phyloP scores from a whole-genome alignment of 2,329 filamentous ascomycete species.

The Metarhizium anisopliae region DNA sequence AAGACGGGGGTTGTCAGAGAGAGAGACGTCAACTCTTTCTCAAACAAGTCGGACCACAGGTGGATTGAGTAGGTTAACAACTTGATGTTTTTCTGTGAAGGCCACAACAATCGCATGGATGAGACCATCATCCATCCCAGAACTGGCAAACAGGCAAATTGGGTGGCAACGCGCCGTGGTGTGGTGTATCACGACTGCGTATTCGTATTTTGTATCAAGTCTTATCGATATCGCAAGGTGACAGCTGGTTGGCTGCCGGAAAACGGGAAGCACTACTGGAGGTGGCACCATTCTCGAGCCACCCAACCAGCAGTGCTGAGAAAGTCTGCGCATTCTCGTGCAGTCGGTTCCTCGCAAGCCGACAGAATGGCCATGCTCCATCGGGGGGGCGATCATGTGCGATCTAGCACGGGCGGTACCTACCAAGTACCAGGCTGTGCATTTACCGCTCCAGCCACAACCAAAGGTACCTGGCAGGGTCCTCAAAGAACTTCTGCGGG shows the following conservation, averaged over 20 bases:
- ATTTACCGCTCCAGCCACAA: background rate
- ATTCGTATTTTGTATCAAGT: background rate
- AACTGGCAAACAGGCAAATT: background rate
- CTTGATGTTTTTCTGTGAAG: background rate
- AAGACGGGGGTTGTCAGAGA: no score
- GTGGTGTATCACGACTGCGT: background rate
- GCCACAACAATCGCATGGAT: background rate
- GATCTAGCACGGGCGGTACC: background rate
- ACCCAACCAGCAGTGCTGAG: slow-evolving; percentile 4
- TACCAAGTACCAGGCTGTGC: background rate
- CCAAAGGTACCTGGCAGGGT: background rate
- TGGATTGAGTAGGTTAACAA: background rate
- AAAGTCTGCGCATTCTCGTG: no score
- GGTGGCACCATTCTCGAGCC: slow-evolving; percentile 28
- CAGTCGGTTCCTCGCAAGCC: background rate
- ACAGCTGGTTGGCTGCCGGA: slow-evolving; percentile 13
- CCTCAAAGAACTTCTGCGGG: background rate
- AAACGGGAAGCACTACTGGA: slow-evolving; percentile 19
- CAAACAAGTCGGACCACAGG: background rate
- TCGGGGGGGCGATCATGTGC: background rate
- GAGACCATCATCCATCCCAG: background rate
- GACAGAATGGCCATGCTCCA: background rate
- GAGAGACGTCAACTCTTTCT: no score
- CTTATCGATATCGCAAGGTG: background rate
- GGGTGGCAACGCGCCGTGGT: background rate